Percentiles rank a stretch among this genome's conserved stretches.
phyloP scores from a whole-genome alignment of 805 yeast species.

The Kluyveromyces starmeri region DNA sequence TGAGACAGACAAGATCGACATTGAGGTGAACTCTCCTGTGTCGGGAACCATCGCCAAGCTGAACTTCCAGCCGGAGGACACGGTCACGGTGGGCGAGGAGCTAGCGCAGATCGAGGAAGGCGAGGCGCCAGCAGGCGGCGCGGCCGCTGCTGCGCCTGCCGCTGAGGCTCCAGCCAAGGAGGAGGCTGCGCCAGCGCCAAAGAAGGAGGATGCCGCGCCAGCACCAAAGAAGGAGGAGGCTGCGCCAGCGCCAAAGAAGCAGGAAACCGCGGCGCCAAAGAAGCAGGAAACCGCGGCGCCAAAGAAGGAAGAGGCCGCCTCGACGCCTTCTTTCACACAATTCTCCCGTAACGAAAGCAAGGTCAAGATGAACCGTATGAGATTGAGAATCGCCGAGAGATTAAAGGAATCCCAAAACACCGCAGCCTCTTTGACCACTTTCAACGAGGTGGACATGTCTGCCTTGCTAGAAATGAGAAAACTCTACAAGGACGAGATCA shows the following conservation, averaged over 20 bases:
- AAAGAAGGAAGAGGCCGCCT: slow-evolving; percentile 15
- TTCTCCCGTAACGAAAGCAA: slow-evolving; percentile 82
- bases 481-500: slow-evolving; percentile 90
- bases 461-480: slow-evolving; percentile 89
- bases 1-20: slow-evolving; percentile 97
- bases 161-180: slow-evolving; percentile 24
- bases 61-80: slow-evolving; percentile 77
- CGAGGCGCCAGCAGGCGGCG: slow-evolving; percentile 54
- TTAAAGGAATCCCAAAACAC: slow-evolving; percentile 98
- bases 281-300: slow-evolving; percentile 23
- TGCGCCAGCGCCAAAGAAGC: slow-evolving; percentile 28
- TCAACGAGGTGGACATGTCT: slow-evolving; percentile 97
- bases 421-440: slow-evolving; percentile 95
- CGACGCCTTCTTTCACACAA: slow-evolving; percentile 31
- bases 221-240: slow-evolving; percentile 22
- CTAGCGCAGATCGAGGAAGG: slow-evolving; percentile 77
- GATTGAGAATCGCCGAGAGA: slow-evolving; percentile 97
- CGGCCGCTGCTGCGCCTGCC: slow-evolving; percentile 31
- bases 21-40: slow-evolving; percentile 91
- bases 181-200: slow-evolving; percentile 22
- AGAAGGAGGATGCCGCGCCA: slow-evolving; percentile 21
- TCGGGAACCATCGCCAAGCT: slow-evolving; percentile 83
- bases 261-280: slow-evolving; percentile 30
- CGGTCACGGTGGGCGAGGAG: slow-evolving; percentile 94
- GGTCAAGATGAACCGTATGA: slow-evolving; percentile 99